Base-by-base conservation (phyloP, 768 basidiomycete genomes). In the Amyloporia xantha region DNA sequence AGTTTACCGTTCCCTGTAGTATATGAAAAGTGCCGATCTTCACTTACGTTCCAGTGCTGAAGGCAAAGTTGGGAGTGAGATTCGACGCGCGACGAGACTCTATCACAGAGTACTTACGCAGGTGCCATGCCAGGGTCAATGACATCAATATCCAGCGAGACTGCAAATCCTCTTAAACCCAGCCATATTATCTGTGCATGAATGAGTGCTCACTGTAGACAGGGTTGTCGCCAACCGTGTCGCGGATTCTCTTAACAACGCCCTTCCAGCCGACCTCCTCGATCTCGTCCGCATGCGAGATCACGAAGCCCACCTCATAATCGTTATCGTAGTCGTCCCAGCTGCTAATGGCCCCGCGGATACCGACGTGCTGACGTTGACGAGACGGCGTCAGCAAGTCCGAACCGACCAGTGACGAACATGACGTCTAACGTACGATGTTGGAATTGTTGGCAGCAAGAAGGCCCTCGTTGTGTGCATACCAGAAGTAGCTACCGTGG, bases 401-500 rank as follows among this genome's bases (percentile, higher is more conserved):
- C 24, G 23, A n/a, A 9, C 15, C 12, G 36, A n/a, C 33, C 10
- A 11, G 19, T 21, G 7, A 26, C n/a, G 45, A 23, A 47, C 19
- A 21, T 17, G 40, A 44, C 25, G 15, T 11, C 9, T 23, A 21
- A 47, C 63, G 12, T 41, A 63, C 65, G 44, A 65, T 63, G 54
- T 66, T 66, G 51, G 61, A 52, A 45, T 62, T 57, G 54, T 66
- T 58, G 6, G 63, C 48, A 10, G 59, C 61, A 19, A 67, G 59
- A 13, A 64, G 60, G 10, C 66, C 66, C 47, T 67, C 64, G 25
- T 67, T 47, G 46, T 54, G 40, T 1, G 66, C 66, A 44, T 63
- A 65, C 51, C 54, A 67, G 57, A 67, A 67, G 54, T 66, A 67
- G 52, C 58, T 62, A 3, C 63, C 66, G 48, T 65, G 64, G 17